Conservation (phyloP, 192 early-diverging fungal genomes). For the Radiomyces spectabilis region DNA sequence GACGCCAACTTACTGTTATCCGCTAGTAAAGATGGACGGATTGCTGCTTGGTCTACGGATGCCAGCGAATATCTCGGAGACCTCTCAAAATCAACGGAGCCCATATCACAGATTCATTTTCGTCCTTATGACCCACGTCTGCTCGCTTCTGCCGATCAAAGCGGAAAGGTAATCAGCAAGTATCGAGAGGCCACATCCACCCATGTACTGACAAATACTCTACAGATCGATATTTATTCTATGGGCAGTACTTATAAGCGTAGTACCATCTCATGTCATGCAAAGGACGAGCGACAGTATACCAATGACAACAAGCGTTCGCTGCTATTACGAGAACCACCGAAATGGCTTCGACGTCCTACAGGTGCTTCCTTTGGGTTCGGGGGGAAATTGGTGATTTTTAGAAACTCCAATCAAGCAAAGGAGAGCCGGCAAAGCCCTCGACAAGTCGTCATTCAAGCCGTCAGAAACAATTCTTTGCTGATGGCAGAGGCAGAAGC, state of each 20-base stretch:
- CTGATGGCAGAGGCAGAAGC: no score
- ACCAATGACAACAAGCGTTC: not conserved
- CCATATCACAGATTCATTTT: not conserved
- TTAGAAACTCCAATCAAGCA: no score
- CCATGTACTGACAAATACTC: not conserved
- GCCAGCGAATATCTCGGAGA: not conserved
- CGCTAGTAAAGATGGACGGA: not conserved
- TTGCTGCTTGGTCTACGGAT: not conserved
- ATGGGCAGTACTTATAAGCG: not conserved
- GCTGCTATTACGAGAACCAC: constrained; percentile 34
- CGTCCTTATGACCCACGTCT: not conserved
- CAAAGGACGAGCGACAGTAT: not conserved
- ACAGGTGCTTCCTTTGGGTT: constrained; percentile 77
- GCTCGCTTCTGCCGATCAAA: not conserved
- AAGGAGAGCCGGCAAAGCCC: no score
- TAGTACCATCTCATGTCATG: not conserved
- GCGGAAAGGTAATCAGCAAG: not conserved
- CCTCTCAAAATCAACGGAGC: not conserved
- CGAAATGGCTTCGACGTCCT: constrained; percentile 86
- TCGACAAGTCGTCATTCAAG: no score
- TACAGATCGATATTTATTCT: not conserved
- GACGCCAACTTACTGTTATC: not conserved
- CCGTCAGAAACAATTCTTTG: no score
- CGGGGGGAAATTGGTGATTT: constrained; percentile 19
- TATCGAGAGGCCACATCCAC: no score